These are phyloP conservation scores for Hortiboletus flavorubellus DNA, from an alignment of 768 basidiomycete genomes.

Conservation along the genomic window DNA sequence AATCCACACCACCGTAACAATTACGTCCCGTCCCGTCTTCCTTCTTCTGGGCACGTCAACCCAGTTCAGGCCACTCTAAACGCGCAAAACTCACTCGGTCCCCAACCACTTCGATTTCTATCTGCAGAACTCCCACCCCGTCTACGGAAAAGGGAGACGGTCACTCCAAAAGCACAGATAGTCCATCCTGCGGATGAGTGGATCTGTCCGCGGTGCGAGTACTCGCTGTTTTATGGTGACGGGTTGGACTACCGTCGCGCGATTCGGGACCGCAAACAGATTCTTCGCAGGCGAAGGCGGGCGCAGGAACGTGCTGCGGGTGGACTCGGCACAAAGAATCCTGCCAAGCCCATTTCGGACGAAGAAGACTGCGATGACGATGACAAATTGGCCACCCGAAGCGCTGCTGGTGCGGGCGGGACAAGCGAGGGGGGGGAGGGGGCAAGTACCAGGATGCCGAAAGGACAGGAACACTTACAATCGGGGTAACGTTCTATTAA, in stretches of 20 bases:
- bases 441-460: slow-evolving; percentile 9
- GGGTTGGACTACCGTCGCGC: slow-evolving; percentile 62
- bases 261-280: slow-evolving; percentile 72
- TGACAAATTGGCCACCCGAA: slow-evolving; percentile 3
- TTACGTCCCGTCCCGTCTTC: slow-evolving; percentile 84
- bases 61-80: slow-evolving; percentile 38
- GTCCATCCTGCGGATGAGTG: slow-evolving; percentile 78
- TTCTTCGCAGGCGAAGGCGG: slow-evolving; percentile 63
- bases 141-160: slow-evolving; percentile 28
- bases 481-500: slow-evolving; percentile 21
- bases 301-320: slow-evolving; percentile 66
- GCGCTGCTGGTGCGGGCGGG: slow-evolving; percentile 7
- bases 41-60: slow-evolving; percentile 43
- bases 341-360: slow-evolving; percentile 19
- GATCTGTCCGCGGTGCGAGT: slow-evolving; percentile 95
- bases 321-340: slow-evolving; percentile 26
- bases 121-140: slow-evolving; percentile 62
- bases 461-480: slow-evolving; percentile 19
- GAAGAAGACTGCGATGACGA: slow-evolving; percentile 25
- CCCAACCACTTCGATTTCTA: slow-evolving; percentile 63
- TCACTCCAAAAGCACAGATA: slow-evolving; percentile 34
- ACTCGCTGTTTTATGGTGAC: slow-evolving; percentile 87
- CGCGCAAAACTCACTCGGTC: slow-evolving; percentile 51
- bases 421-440: slow-evolving; percentile 18
- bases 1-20: slow-evolving; percentile 96